phyloP scores from a whole-genome alignment of 495 filamentous ascomycete species.

The Aspergillus diversus region DNA sequence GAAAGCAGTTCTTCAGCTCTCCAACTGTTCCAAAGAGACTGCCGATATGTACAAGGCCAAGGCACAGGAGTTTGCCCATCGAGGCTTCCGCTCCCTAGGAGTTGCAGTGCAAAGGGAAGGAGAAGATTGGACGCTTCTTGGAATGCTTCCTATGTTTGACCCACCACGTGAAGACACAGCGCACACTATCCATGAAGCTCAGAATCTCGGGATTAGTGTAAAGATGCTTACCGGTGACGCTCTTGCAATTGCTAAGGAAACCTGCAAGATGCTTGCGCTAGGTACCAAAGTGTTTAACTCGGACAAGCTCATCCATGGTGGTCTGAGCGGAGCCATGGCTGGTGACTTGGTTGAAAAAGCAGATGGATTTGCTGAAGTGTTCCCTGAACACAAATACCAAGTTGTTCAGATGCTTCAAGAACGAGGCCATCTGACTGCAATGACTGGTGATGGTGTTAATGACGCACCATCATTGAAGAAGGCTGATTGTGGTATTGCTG shows the following conservation, averaged over 20 bases:
- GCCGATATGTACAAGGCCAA: conserved; percentile 64
- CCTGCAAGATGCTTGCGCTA: conserved; percentile 74
- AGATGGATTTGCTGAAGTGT: conserved; percentile 83
- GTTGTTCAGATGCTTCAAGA: conserved; percentile 97
- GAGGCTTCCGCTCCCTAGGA: conserved; percentile 76
- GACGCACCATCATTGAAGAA: conserved; percentile 96
- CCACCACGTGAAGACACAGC: conserved; percentile 77
- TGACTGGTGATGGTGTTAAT: conserved; percentile 99
- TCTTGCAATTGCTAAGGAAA: conserved; percentile 76
- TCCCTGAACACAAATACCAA: conserved; percentile 97
- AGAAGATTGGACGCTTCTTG: conserved; percentile 65
- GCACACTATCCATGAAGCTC: conserved; percentile 72
- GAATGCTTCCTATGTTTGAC: conserved; percentile 77
- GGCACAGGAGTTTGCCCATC: conserved; percentile 71
- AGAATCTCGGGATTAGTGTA: conserved; percentile 70
- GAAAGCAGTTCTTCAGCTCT: conserved; percentile 69
- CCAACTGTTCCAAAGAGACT: conserved; percentile 62
- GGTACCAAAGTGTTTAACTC: conserved; percentile 80
- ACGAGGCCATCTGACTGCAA: conserved; percentile 93
- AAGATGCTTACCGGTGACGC: conserved; percentile 81
- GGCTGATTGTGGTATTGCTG: conserved; percentile 78
- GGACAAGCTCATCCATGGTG: conserved; percentile 69
- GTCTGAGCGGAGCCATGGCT: conserved; percentile 68
- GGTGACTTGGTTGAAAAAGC: conserved; percentile 73
- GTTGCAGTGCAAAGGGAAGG: conserved; percentile 68